Base-by-base conservation (phyloP, 306 rosid species). In the Castanopsis chinensis region DNA sequence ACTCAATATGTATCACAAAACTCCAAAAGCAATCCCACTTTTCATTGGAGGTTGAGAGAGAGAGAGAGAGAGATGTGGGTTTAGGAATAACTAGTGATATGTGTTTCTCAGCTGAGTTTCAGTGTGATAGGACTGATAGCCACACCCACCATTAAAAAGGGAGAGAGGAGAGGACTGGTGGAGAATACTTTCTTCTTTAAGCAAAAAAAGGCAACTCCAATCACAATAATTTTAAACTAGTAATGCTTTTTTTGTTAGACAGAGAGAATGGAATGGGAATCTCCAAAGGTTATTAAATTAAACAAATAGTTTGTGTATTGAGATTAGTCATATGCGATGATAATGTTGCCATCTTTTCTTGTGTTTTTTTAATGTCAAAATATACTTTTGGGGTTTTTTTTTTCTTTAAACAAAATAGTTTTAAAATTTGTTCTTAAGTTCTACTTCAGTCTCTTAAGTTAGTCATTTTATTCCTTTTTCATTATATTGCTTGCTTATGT, bases 111-210 rank as follows among this genome's bases (percentile, higher is more conserved):
- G 35, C 43, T 56, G 18, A 1, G 57, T 55, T 15, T 49, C 53
- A 49, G 57, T 55, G 23, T 37, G 56, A 52, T 53, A 61, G 67
- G 74, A 86, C 54, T 68, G 75, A 78, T 80, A 67, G 86, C 77
- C 87, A 87, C 81, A 82, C 67, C 81, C 86, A 81, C 82, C 82
- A 72, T 43, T 74, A 78, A 87, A 83, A 11, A 30, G 54, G 82
- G 45, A 73, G 52, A 27, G 54, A 55, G 81, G 52, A 27, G 54
- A 55, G 81, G 65, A 61, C 63, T 67, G 82, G 78, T 84, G 82
- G 79, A 23, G 77, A 78, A 72, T 30, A n/a, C 52, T 74, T 71
- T 82, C 68, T 45, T 71, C 65, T 76, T 37, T 17, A 12, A 49
- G 68, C 35, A 11, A 23, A 19, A 9, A 23, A 49, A 4, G 28